A percentile compares a stretch with the other conserved stretches of the same genome.
Evolutionary conservation across 2,329 filamentous ascomycete genomes (phyloP).

Genomic region (Mycosphaerella arachidis): DNA sequence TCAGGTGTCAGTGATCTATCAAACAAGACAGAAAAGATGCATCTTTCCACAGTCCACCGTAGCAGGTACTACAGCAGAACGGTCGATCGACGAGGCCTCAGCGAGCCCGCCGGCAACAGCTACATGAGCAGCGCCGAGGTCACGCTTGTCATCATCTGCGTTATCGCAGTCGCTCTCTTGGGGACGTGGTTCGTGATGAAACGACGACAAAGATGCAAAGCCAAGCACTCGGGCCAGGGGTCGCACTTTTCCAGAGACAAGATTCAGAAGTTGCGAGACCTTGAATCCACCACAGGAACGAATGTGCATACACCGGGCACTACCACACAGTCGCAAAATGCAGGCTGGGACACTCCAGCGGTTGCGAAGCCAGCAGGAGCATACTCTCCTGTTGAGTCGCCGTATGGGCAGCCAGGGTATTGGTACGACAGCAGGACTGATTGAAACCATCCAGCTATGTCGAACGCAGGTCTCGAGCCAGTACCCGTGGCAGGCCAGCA

Average conservation of each 20-base stretch:
- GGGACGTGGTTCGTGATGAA: neutral
- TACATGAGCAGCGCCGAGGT: neutral
- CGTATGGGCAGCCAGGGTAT: neutral
- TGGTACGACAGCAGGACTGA: neutral
- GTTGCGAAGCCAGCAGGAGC: neutral
- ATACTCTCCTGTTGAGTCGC: neutral
- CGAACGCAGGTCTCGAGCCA: neutral
- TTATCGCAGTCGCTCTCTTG: neutral
- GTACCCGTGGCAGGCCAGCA: neutral
- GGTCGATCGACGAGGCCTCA: slow-evolving; percentile 9
- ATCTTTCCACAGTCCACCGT: slow-evolving; percentile 7
- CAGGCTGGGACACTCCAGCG: neutral
- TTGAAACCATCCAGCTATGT: neutral
- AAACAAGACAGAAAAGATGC: slow-evolving; percentile 4
- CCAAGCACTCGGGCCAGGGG: neutral
- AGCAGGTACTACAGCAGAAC: slow-evolving; percentile 9
- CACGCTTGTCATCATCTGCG: neutral
- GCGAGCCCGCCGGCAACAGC: neutral
- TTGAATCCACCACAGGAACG: neutral
- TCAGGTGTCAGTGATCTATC: neutral
- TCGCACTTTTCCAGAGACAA: neutral
- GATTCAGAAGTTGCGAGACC: neutral
- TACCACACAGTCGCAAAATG: neutral
- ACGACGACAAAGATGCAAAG: neutral
- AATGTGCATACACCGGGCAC: neutral